Base-by-base conservation (phyloP, 2,329 filamentous ascomycete species). In the Cordyceps javanica region DNA sequence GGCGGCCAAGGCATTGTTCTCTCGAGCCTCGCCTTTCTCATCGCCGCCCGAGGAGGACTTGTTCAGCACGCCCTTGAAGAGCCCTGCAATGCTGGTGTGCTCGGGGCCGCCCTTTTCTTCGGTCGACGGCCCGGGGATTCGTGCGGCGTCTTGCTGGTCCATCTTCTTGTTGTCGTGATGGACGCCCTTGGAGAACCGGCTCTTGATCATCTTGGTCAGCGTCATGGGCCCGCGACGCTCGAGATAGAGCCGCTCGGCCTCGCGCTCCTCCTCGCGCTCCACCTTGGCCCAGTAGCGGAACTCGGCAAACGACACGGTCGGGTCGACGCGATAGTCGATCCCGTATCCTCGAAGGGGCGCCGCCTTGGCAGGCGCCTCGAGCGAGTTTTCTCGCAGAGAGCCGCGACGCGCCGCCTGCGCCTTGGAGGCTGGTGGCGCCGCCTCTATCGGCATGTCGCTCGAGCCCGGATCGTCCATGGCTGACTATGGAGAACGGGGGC, bases 231-330 rank as follows among this genome's bases (percentile, higher is more conserved):
- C 59, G 23, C 58, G 59, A 2, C 50, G 55, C 38, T 60, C 57
- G 10, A 59, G 41, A 25, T 61, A 62, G 41, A 53, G 55, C 16
- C 58, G 59, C n/a, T 64, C 59, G 3, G 61, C 63, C 32, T 49
- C 52, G 16, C 44, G 54, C 51, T 65, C 63, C 11, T 65, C 63
- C 11, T 58, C 58, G 11, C 63, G 63, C 3, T 63, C 62, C 32
- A 62, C 50, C 16, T 57, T 52, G 42, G 63, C 62, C 63, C 63
- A 65, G 59, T 65, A 60, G 38, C 62, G 58, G 13, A 61, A 64
- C 42, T 65, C 63, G 39, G 60, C 61, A 32, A 65, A 65, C 21
- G 56, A 21, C 55, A 63, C 50, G 32, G 49, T 54, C 30, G 57
- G 57, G 42, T 59, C 57, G 42, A 53, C 48, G 26, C 49, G 49